These are phyloP conservation scores for Alternaria solani DNA, from an alignment of 2,329 filamentous ascomycete genomes.

Conservation along the genomic window DNA sequence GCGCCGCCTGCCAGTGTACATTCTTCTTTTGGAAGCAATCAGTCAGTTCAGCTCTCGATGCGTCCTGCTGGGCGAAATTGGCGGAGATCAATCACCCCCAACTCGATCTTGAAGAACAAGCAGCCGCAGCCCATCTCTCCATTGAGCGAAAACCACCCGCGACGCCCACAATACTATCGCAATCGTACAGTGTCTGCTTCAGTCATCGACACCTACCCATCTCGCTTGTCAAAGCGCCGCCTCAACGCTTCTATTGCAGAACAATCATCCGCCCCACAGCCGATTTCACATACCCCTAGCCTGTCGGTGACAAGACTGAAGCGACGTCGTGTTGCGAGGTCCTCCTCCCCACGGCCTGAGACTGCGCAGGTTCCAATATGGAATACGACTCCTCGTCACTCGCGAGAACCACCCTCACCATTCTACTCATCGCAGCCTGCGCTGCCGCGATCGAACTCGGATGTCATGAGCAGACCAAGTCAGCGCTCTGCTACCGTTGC, in stretches of 20 bases:
- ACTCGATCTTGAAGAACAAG: slow-evolving; percentile 43
- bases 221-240: slow-evolving; percentile 43
- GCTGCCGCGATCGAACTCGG: slow-evolving; percentile 41
- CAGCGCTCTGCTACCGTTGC: slow-evolving; percentile 47
- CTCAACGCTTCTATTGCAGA: slow-evolving; percentile 41
- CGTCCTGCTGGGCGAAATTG: slow-evolving; percentile 46
- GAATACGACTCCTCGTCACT: slow-evolving; percentile 53
- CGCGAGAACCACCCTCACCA: slow-evolving; percentile 55
- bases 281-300: slow-evolving; percentile 49
- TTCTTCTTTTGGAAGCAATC: slow-evolving; percentile 55
- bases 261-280: slow-evolving; percentile 37
- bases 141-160: slow-evolving; percentile 43
- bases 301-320: slow-evolving; percentile 48
- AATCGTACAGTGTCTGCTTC: slow-evolving; percentile 43
- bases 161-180: slow-evolving; percentile 35
- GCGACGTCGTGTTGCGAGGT: slow-evolving; percentile 55
- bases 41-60: slow-evolving; percentile 44
- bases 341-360: slow-evolving; percentile 35
- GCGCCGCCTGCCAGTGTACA: slow-evolving; percentile 57
- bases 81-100: slow-evolving; percentile 47
- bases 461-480: slow-evolving; percentile 54
- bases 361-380: slow-evolving; percentile 40
- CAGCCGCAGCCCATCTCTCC: slow-evolving; percentile 47
- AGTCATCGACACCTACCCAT: slow-evolving; percentile 28
- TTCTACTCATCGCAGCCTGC: slow-evolving; percentile 46